phyloP scores from a whole-genome alignment of 768 basidiomycete species.

The Cystofilobasidium macerans region DNA sequence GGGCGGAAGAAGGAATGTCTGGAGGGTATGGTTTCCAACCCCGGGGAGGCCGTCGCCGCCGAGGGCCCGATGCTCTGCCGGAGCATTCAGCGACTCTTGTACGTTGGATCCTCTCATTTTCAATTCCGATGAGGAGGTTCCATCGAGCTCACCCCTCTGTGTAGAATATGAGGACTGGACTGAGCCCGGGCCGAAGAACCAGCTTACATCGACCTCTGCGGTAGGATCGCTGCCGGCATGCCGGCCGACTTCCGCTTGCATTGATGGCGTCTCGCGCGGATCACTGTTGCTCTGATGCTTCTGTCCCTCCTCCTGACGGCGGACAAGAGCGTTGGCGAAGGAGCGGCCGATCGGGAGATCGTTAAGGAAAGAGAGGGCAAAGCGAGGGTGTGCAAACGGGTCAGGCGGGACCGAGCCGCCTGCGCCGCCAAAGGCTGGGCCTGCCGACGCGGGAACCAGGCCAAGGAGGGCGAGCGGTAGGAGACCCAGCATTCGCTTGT shows the following conservation, averaged over 20 bases:
- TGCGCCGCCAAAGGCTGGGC: not conserved
- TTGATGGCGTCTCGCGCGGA: too few species aligned
- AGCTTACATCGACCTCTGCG: too few species aligned
- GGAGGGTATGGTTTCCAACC: slow-evolving; percentile 8
- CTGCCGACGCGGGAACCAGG: not conserved
- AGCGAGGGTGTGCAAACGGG: slow-evolving; percentile 17
- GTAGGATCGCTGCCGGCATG: too few species aligned
- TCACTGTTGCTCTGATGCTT: too few species aligned
- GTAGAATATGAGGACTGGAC: too few species aligned
- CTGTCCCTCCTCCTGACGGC: not conserved
- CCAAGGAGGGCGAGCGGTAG: not conserved
- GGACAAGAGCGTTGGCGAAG: not conserved
- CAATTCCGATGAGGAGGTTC: too few species aligned
- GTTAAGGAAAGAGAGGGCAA: slow-evolving; percentile 20
- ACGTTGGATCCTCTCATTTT: too few species aligned
- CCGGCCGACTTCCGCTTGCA: too few species aligned
- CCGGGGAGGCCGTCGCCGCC: not conserved
- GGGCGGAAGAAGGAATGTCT: slow-evolving; percentile 4
- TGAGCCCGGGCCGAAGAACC: too few species aligned
- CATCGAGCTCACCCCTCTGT: too few species aligned
- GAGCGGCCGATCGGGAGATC: slow-evolving; percentile 14
- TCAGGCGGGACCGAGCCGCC: slow-evolving; percentile 9
- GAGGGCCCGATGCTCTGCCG: too few species aligned
- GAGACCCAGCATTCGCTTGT: not conserved
- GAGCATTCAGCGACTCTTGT: too few species aligned